Conservation (phyloP, 2,329 filamentous ascomycete species). For the Trichophyton mentagrophytes region DNA sequence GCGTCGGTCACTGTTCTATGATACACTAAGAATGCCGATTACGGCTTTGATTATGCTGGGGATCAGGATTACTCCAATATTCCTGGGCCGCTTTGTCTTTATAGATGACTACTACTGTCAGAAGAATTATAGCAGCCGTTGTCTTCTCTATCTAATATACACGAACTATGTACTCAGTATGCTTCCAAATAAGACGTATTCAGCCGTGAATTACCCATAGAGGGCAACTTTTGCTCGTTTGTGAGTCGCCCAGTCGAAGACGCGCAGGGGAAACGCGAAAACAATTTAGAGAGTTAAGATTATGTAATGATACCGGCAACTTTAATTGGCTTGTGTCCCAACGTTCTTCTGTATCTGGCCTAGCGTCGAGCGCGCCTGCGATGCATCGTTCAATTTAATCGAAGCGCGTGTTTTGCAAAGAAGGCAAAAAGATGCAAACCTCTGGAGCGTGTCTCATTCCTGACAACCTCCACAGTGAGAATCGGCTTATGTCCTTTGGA, state of each 20-base stretch:
- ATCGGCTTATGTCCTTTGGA: constrained; percentile 5
- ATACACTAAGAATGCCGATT: too few species aligned
- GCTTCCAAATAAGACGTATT: not conserved
- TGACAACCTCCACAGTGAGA: constrained; percentile 26
- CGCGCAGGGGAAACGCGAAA: not conserved
- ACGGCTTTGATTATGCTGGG: too few species aligned
- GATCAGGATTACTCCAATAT: too few species aligned
- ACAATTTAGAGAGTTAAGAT: not conserved
- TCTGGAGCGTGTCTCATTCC: not conserved
- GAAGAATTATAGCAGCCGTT: too few species aligned
- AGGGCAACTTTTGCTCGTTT: not conserved
- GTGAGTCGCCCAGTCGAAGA: not conserved
- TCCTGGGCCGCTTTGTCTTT: too few species aligned
- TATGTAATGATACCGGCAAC: not conserved
- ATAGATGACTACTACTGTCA: too few species aligned
- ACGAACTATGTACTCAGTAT: too few species aligned
- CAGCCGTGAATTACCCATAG: not conserved
- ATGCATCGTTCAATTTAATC: constrained; percentile 1
- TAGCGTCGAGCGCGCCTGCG: not conserved
- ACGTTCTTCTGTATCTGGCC: not conserved
- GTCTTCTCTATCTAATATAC: too few species aligned
- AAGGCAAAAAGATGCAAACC: constrained; percentile 11
- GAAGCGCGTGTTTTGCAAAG: constrained; percentile 3
- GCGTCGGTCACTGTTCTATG: too few species aligned
- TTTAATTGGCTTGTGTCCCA: not conserved